phyloP scores from a whole-genome alignment of 768 basidiomycete genomes.

The Candolleomyces eurysporus region DNA sequence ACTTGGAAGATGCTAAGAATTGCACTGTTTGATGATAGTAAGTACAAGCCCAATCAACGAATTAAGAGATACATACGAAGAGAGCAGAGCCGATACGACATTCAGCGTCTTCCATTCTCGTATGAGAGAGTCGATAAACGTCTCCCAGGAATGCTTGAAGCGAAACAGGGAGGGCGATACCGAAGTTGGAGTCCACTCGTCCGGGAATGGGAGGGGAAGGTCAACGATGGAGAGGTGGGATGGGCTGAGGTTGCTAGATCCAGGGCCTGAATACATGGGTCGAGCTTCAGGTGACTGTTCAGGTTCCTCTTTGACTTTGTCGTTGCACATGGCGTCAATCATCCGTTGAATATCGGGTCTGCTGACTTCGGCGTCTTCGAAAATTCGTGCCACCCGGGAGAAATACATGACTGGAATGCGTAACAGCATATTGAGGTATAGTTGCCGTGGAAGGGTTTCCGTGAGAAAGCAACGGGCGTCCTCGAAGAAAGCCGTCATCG shows the following conservation, averaged over 20 bases:
- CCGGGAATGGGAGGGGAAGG: slow-evolving; percentile 44
- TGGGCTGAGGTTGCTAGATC: background rate
- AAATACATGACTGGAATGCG: slow-evolving; percentile 80
- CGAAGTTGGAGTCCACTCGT: slow-evolving; percentile 50
- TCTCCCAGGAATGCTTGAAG: slow-evolving; percentile 71
- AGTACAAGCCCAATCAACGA: background rate
- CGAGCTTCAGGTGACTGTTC: background rate
- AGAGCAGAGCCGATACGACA: slow-evolving; percentile 63
- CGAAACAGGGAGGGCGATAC: slow-evolving; percentile 63
- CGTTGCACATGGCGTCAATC: slow-evolving; percentile 29
- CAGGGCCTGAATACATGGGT: background rate
- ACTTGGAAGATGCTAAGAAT: slow-evolving; percentile 71
- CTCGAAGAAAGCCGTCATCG: slow-evolving; percentile 17
- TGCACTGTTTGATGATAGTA: slow-evolving; percentile 38
- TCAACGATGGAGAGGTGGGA: slow-evolving; percentile 13
- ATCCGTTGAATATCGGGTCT: slow-evolving; percentile 66
- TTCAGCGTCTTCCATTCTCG: slow-evolving; percentile 78
- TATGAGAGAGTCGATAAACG: slow-evolving; percentile 64
- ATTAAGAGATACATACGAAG: slow-evolving; percentile 32
- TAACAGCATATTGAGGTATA: slow-evolving; percentile 51
- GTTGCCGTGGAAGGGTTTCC: slow-evolving; percentile 41
- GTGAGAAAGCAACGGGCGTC: slow-evolving; percentile 26
- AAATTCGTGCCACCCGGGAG: slow-evolving; percentile 71
- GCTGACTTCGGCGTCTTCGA: slow-evolving; percentile 77
- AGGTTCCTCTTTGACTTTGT: background rate